Evolutionary conservation across 495 filamentous ascomycete genomes (phyloP), one percentile per base, ranked within the genome.

Genomic region (Aspergillus sparsus): DNA sequence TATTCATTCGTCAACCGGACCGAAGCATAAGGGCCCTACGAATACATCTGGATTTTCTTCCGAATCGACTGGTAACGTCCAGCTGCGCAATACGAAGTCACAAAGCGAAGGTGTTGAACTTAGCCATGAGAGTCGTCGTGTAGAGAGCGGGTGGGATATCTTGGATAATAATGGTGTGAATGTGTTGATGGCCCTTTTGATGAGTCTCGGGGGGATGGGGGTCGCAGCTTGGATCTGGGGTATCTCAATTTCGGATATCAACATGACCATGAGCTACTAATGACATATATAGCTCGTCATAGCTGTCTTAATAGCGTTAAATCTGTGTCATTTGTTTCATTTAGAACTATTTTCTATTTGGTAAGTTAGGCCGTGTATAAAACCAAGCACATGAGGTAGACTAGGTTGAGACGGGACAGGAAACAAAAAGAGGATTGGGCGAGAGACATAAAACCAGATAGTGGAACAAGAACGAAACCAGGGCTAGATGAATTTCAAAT

Each of bases 101-200:
- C 68, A 55, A 42, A 60, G 65, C 11, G 9, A 54, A 57, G 50
- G 18, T 49, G 9, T 66, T 52, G 5, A 56, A 62, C 18, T 15
- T 44, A 76, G 75, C 41, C 84, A 83, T 62, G 84, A 87, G 62
- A 92, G 88, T 57, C 80, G 92, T 11, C 82, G 86, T 33, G 74
- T 92, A 10, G 90, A 88, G 67, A 88, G 77, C 55, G 93, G 90
- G 7, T 77, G 74, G 67, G 90, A 95, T 62, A 68, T 94, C 65
- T 75, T 97, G 60, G 91, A 94, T 68, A 98, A 98, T 65, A 98
- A 98, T 69, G 88, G 85, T 31, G 92, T 98, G 58, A 98, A 98
- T 68, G 77, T 96, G 21, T 67, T 92, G 31, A 97, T 97, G 93
- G 93, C 93, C 0, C 75, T 83, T 8, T 71, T 74, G 0, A 94